Percentiles rank a stretch among this genome's conserved stretches.
Evolutionary conservation across 2,329 filamentous ascomycete genomes (phyloP).

Genomic region (Neonectria faginata): DNA sequence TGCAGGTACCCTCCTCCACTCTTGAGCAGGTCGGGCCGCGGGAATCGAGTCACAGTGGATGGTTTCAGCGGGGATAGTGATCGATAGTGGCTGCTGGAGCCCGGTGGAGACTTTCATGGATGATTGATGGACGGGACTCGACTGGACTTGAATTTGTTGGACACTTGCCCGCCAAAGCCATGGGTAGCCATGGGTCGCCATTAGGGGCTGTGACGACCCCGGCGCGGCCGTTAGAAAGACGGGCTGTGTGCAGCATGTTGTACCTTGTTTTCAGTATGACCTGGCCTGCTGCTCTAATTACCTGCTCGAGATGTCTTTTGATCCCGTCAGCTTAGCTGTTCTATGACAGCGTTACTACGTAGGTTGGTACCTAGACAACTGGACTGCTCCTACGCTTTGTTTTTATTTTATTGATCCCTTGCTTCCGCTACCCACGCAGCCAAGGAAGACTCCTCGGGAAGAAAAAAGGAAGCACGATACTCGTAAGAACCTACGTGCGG

Average conservation of each 20-base stretch:
- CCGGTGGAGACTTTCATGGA: not conserved
- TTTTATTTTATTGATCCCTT: not conserved
- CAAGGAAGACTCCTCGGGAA: not conserved
- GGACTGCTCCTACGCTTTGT: not conserved
- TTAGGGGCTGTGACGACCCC: not conserved
- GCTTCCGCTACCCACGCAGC: not conserved
- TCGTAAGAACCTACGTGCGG: not conserved
- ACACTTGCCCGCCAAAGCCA: not conserved
- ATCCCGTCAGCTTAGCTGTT: not conserved
- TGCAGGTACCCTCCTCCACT: not conserved
- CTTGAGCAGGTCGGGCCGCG: not conserved
- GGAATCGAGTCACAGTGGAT: conserved; percentile 2
- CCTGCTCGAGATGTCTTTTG: not conserved
- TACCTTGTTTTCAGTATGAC: not conserved
- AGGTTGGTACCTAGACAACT: not conserved
- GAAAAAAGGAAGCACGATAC: not conserved
- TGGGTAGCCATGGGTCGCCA: not conserved
- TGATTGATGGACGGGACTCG: no score
- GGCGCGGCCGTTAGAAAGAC: no score
- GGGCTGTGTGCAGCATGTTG: not conserved
- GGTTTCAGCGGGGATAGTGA: not conserved
- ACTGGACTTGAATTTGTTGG: no score
- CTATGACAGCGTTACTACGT: not conserved
- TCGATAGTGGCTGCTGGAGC: not conserved
- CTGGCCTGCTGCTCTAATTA: not conserved